Evolutionary conservation across 2,329 filamentous ascomycete species (phyloP).

Genomic region (Cladophialophora chaetospira): DNA sequence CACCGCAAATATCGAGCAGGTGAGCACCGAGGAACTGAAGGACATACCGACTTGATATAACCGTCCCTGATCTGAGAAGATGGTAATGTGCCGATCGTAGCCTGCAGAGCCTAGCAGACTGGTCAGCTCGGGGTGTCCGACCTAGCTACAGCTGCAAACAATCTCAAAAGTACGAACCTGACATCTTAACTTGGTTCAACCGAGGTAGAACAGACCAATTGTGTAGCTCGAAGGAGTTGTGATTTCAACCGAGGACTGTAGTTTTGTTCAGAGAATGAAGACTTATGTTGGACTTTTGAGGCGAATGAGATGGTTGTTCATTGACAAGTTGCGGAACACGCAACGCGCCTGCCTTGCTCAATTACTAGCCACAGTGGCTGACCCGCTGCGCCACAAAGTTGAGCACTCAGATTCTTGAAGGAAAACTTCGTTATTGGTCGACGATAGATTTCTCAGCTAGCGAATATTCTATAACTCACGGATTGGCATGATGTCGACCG

Average conservation of each 20-base stretch:
- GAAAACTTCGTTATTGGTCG: constrained; percentile 5
- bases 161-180: constrained; percentile 41
- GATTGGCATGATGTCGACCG: not conserved
- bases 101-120: constrained; percentile 69
- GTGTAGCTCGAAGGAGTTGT: constrained; percentile 14
- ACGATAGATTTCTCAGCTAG: constrained; percentile 5
- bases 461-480: not conserved
- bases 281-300: constrained; percentile 10
- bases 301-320: constrained; percentile 11
- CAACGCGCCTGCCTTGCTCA: not conserved
- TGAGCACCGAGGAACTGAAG: constrained; percentile 1
- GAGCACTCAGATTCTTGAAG: not conserved
- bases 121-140: constrained; percentile 34
- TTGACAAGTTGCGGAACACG: not conserved
- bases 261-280: constrained; percentile 8
- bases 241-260: constrained; percentile 1
- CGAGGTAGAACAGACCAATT: constrained; percentile 21
- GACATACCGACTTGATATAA: constrained; percentile 98
- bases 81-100: constrained; percentile 98
- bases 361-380: not conserved
- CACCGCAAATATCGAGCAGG: not conserved
- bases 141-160: constrained; percentile 17
- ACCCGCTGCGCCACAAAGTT: not conserved
- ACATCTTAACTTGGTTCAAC: constrained; percentile 42
- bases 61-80: constrained; percentile 98